phyloP scores from a whole-genome alignment of 2,329 filamentous ascomycete species.

The Fusarium protoensiforme region DNA sequence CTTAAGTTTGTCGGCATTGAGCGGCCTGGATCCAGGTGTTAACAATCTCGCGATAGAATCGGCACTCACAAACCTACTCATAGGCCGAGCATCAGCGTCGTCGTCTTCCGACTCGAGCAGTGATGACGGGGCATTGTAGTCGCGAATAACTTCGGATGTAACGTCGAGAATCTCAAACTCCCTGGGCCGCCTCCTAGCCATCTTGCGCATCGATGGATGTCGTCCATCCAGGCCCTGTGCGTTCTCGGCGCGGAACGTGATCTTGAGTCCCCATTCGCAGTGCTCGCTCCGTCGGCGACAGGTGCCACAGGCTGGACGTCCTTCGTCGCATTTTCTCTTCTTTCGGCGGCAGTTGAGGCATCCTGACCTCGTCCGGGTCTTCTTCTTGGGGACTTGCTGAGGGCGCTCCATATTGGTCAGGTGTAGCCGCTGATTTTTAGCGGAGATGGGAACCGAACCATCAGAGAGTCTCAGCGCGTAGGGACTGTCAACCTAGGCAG shows the following conservation, averaged over 20 bases:
- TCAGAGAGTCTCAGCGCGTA: neutral
- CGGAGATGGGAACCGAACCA: neutral
- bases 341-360: constrained; percentile 53
- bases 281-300: constrained; percentile 46
- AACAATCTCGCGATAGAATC: neutral
- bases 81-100: neutral
- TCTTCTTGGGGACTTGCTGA: constrained; percentile 34
- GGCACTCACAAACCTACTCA: constrained; percentile 4
- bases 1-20: neutral
- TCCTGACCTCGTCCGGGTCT: constrained; percentile 49
- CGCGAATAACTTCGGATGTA: constrained; percentile 51
- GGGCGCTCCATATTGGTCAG: constrained; percentile 34
- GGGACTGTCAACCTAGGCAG: neutral
- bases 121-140: constrained; percentile 45
- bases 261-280: constrained; percentile 53
- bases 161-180: constrained; percentile 52
- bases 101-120: constrained; percentile 32
- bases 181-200: constrained; percentile 39
- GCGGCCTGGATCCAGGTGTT: neutral
- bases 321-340: constrained; percentile 54
- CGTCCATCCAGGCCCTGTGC: constrained; percentile 45
- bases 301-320: constrained; percentile 48
- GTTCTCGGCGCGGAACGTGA: constrained; percentile 52
- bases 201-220: constrained; percentile 50
- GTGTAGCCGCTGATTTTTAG: constrained; percentile 45